These are phyloP conservation scores for Tetrapisispora nanseiensis DNA, from an alignment of 805 yeast genomes.

Conservation along the genomic window DNA sequence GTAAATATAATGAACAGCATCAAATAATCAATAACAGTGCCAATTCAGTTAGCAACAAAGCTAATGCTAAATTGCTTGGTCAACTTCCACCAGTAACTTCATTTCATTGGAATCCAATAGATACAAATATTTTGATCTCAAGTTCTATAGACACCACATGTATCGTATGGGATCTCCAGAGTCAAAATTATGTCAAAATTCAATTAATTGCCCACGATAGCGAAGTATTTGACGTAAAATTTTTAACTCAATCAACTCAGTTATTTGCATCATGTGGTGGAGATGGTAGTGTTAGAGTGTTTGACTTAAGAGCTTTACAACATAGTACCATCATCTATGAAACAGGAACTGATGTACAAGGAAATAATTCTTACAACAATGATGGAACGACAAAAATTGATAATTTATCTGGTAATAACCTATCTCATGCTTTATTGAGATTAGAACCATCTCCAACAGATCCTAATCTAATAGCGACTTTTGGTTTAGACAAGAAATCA, in stretches of 20 bases:
- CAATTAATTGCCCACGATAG: conserved; percentile 94
- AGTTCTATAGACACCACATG: conserved; percentile 93
- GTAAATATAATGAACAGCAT: conserved; percentile 36
- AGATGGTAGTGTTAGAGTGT: conserved; percentile 89
- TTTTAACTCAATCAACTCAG: conserved; percentile 55
- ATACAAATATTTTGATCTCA: conserved; percentile 64
- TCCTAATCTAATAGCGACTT: conserved; percentile 73
- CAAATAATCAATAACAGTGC: conserved; percentile 24
- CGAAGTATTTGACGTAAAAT: conserved; percentile 88
- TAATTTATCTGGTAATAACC: conserved; percentile 20
- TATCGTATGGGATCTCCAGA: conserved; percentile 75
- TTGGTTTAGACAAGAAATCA: conserved; percentile 58
- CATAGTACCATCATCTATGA: conserved; percentile 94
- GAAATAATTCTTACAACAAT: not conserved
- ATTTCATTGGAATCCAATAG: conserved; percentile 81
- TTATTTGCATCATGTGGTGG: conserved; percentile 89
- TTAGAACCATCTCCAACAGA: conserved; percentile 73
- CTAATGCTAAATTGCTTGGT: conserved; percentile 11
- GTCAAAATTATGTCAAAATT: conserved; percentile 59
- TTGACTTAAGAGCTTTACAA: conserved; percentile 80
- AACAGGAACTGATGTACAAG: conserved; percentile 28
- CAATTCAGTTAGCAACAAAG: not conserved
- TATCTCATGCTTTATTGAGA: conserved; percentile 50
- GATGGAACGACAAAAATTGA: not conserved
- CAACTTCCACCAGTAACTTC: conserved; percentile 80